Evolutionary conservation across 2,329 filamentous ascomycete genomes (phyloP), one percentile per base, ranked within the genome.

Genomic region (Fusarium xyrophilum): DNA sequence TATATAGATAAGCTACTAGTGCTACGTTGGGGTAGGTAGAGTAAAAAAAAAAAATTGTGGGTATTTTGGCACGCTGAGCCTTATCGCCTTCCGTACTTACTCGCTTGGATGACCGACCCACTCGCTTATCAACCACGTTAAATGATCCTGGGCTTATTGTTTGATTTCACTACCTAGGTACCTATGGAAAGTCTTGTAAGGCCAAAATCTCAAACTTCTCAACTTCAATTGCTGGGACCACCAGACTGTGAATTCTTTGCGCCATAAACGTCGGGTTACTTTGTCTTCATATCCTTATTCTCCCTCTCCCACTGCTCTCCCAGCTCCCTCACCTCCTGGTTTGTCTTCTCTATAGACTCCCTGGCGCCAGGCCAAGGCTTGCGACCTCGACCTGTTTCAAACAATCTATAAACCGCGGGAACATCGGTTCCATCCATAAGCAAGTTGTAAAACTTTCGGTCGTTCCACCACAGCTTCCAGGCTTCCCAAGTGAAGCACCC

Each of bases 391-490:
- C 76, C 78, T 28, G 75, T 81, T 59, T 80, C 77, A 60, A 84
- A 82, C 11, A 82, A 71, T 2, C 81, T 77, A 57, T 79, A 81
- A 11, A 77, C 76, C 35, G 80, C 79, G 12, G 80, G 78, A 21
- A 75, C 74, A 68, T 81, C 77, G 5, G 63, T 67, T 0, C 81
- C 81, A n/a, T 76, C 72, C 72, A 80, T 79, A 56, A 82, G 70
- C 54, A 81, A 56, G 13, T 76, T 76, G 56, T 81, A 83, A 28
- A 83, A 75, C 60, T 76, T 76, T 35, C 76, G 75, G 55, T 84
- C 79, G 14, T 64, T 73, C 73, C 78, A 78, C 81, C 81, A 83
- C 33, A 83, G 78, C 64, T 75, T 75, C 82, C 82, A 83, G 6
- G 77, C 79, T 23, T 76, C 73, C 73, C 72, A 76, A 6, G 76